These are phyloP conservation scores for Tolypocladium tundrense DNA, from an alignment of 2,329 filamentous ascomycete species.

Conservation along the genomic window DNA sequence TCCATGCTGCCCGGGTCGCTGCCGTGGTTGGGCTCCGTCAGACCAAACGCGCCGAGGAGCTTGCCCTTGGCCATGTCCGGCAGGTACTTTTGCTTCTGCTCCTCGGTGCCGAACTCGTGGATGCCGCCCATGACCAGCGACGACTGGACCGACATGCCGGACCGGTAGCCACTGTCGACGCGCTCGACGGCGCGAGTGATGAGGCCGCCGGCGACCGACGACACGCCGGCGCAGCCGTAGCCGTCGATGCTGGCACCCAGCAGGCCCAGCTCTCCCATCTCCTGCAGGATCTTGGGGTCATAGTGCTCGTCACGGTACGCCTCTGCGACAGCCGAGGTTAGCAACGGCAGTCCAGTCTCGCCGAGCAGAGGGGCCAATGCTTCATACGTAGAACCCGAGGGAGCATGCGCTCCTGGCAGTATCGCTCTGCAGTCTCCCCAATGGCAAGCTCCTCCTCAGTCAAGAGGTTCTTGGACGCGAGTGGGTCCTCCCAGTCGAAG, in stretches of 20 bases:
- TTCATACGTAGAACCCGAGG: constrained; percentile 73
- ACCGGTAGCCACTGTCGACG: constrained; percentile 84
- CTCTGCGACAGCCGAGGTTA: constrained; percentile 37
- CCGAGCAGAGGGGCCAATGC: background rate
- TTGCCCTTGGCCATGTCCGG: constrained; percentile 75
- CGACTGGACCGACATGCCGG: constrained; percentile 87
- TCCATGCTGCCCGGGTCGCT: constrained; percentile 90
- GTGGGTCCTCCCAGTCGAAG: constrained; percentile 90
- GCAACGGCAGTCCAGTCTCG: background rate
- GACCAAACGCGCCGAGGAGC: constrained; percentile 73
- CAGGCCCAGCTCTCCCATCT: constrained; percentile 89
- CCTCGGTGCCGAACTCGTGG: constrained; percentile 73
- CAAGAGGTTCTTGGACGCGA: constrained; percentile 62
- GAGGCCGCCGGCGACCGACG: constrained; percentile 77
- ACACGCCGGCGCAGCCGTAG: constrained; percentile 80
- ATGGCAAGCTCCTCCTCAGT: constrained; percentile 90
- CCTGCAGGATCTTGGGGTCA: constrained; percentile 72
- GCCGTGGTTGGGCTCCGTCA: constrained; percentile 89
- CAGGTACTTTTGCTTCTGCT: constrained; percentile 78
- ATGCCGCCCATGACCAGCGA: constrained; percentile 92
- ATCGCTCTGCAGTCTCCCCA: constrained; percentile 79
- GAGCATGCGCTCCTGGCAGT: constrained; percentile 82
- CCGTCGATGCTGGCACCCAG: constrained; percentile 79
- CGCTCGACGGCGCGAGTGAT: constrained; percentile 86
- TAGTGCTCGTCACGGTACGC: constrained; percentile 79